These are phyloP conservation scores for Chaetomiaceae sp. DNA, from an alignment of 2,329 filamentous ascomycete species.

Conservation along the genomic window DNA sequence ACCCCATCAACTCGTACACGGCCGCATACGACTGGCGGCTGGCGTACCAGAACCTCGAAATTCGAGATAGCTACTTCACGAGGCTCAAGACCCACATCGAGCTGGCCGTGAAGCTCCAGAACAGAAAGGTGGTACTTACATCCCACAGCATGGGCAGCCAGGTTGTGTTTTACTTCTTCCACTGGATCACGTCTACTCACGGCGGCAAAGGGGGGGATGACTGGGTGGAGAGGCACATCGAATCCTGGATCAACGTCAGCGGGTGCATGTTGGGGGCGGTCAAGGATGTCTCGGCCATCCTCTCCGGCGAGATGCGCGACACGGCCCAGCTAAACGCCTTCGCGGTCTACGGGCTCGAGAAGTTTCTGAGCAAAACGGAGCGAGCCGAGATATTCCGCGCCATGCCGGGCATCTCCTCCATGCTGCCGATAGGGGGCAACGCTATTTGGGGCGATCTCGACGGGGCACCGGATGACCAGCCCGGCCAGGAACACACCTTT, in stretches of 20 bases:
- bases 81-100: conserved; percentile 87
- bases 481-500: conserved; percentile 65
- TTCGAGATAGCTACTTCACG: conserved; percentile 89
- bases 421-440: conserved; percentile 91
- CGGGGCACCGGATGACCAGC: conserved; percentile 81
- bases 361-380: conserved; percentile 86
- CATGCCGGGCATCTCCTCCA: conserved; percentile 94
- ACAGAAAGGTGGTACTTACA: conserved; percentile 75
- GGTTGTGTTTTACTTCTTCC: conserved; percentile 75
- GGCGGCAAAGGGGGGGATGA: conserved; percentile 74
- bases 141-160: conserved; percentile 98
- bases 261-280: conserved; percentile 95
- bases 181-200: conserved; percentile 70
- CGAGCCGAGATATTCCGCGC: conserved; percentile 89
- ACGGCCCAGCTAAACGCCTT: conserved; percentile 95
- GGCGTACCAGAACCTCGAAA: conserved; percentile 82
- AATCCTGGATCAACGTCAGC: conserved; percentile 96
- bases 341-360: conserved; percentile 93
- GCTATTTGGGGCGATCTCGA: conserved; percentile 88
- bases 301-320: conserved; percentile 97
- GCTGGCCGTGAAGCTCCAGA: conserved; percentile 64
- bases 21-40: conserved; percentile 86
- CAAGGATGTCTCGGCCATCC: conserved; percentile 82
- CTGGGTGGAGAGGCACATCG: conserved; percentile 88
- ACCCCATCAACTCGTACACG: conserved; percentile 69